phyloP scores from a whole-genome alignment of 2,329 filamentous ascomycete genomes.

The Dothideomycetes sp. region DNA sequence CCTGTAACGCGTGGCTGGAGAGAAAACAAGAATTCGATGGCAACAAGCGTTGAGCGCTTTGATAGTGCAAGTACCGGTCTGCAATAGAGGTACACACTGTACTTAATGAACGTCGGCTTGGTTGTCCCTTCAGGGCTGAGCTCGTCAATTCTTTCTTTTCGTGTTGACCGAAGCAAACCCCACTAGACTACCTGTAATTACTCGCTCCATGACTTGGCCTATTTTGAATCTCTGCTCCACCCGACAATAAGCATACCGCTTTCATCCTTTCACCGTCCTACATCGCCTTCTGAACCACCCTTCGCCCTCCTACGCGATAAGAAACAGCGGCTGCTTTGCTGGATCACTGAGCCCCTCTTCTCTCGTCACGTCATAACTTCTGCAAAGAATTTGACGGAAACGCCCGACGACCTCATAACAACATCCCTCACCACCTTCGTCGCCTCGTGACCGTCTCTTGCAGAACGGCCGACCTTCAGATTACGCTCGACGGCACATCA shows the following conservation, averaged over 20 bases:
- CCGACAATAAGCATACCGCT: neutral
- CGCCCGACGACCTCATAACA: conserved; percentile 5
- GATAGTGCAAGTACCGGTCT: no score
- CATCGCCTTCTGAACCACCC: neutral
- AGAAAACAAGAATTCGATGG: no score
- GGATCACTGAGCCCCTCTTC: neutral
- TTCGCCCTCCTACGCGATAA: neutral
- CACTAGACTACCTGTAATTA: neutral
- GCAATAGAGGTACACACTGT: no score
- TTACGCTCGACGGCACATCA: neutral
- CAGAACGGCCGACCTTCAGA: neutral
- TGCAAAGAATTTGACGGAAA: conserved; percentile 12
- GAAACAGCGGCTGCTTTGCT: neutral
- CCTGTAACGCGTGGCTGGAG: no score
- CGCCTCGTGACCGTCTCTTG: conserved; percentile 6
- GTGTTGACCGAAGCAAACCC: conserved; percentile 11
- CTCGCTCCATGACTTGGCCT: neutral
- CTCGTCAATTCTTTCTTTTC: conserved; percentile 11
- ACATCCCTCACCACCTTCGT: conserved; percentile 1
- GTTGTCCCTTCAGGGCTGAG: neutral
- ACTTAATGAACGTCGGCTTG: no score
- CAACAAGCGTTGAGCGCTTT: no score
- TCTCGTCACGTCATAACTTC: conserved; percentile 5
- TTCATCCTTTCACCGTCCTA: conserved; percentile 1
- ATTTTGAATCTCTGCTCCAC: neutral